Percentiles rank a stretch among this genome's conserved stretches.
Evolutionary conservation across 495 filamentous ascomycete species (phyloP).

Genomic region (Penicillium pancosmium): DNA sequence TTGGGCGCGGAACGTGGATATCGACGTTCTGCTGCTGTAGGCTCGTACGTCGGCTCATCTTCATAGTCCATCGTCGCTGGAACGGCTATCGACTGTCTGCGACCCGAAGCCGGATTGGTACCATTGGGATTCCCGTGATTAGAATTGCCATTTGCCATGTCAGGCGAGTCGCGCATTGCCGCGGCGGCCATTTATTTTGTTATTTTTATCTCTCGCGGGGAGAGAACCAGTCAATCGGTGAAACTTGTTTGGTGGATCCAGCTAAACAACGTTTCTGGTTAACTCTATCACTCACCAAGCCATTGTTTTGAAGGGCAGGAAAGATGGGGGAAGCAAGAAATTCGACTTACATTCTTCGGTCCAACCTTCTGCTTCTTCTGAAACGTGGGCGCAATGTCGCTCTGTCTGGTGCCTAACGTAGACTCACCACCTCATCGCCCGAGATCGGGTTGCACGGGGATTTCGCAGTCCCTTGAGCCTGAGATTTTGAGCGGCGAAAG

Average conservation of each 20-base stretch:
- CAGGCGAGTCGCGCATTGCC: slow-evolving; percentile 24
- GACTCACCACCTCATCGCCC: slow-evolving; percentile 25
- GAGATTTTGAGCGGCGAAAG: slow-evolving; percentile 10
- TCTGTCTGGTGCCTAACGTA: slow-evolving; percentile 26
- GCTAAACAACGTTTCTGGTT: slow-evolving; percentile 10
- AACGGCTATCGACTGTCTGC: slow-evolving; percentile 13
- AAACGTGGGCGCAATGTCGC: slow-evolving; percentile 19
- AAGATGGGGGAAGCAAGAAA: background rate
- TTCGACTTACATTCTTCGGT: background rate
- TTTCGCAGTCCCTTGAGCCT: slow-evolving; percentile 6
- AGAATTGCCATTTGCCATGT: slow-evolving; percentile 25
- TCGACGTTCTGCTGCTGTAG: slow-evolving; percentile 1
- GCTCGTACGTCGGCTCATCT: slow-evolving; percentile 9
- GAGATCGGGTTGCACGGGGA: slow-evolving; percentile 9
- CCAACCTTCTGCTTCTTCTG: background rate
- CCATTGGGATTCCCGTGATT: slow-evolving; percentile 14
- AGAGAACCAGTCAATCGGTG: background rate
- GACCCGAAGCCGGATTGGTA: slow-evolving; percentile 11
- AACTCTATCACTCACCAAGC: slow-evolving; percentile 4
- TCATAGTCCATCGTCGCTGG: slow-evolving; percentile 8
- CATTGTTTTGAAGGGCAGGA: slow-evolving; percentile 10
- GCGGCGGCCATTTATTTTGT: slow-evolving; percentile 19
- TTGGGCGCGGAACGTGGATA: slow-evolving; percentile 7
- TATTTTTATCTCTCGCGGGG: background rate
- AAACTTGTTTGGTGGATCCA: background rate